Evolutionary conservation across 2,329 filamentous ascomycete genomes (phyloP).

Genomic region (Davidsoniella eucalypti): DNA sequence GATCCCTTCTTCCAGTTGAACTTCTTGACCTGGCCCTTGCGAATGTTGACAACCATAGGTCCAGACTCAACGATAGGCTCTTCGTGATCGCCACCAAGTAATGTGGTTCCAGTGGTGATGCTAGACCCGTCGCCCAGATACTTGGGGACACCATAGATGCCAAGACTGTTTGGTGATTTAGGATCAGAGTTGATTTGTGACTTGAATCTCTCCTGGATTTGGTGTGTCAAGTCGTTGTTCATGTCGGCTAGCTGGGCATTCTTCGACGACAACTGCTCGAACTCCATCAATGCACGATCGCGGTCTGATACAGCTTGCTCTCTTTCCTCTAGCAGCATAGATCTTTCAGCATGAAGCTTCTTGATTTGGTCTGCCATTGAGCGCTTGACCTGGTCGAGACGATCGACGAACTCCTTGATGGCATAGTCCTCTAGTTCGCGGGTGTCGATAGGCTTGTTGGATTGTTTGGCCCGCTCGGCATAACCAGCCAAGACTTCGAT

Average conservation of each 20-base stretch:
- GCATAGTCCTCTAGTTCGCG: slow-evolving; percentile 73
- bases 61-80: slow-evolving; percentile 53
- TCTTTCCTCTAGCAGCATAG: slow-evolving; percentile 72
- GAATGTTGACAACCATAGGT: slow-evolving; percentile 88
- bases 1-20: slow-evolving; percentile 99
- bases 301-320: slow-evolving; percentile 68
- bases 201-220: slow-evolving; percentile 88
- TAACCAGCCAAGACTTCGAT: slow-evolving; percentile 80
- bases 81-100: slow-evolving; percentile 46
- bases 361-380: slow-evolving; percentile 41
- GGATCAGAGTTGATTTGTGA: slow-evolving; percentile 40
- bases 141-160: slow-evolving; percentile 39
- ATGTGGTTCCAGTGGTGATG: slow-evolving; percentile 33
- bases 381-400: slow-evolving; percentile 44
- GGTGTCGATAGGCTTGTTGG: slow-evolving; percentile 62
- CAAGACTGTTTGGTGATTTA: slow-evolving; percentile 36
- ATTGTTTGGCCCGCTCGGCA: slow-evolving; percentile 71
- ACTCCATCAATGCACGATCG: slow-evolving; percentile 86
- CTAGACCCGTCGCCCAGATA: slow-evolving; percentile 32
- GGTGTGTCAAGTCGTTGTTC: slow-evolving; percentile 88
- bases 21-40: slow-evolving; percentile 86
- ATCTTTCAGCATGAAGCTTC: slow-evolving; percentile 52
- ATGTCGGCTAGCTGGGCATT: slow-evolving; percentile 87
- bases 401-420: slow-evolving; percentile 79
- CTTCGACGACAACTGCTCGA: slow-evolving; percentile 85